Evolutionary conservation across 2,329 filamentous ascomycete genomes (phyloP).

Genomic region (Phaeosphaeria sp.): DNA sequence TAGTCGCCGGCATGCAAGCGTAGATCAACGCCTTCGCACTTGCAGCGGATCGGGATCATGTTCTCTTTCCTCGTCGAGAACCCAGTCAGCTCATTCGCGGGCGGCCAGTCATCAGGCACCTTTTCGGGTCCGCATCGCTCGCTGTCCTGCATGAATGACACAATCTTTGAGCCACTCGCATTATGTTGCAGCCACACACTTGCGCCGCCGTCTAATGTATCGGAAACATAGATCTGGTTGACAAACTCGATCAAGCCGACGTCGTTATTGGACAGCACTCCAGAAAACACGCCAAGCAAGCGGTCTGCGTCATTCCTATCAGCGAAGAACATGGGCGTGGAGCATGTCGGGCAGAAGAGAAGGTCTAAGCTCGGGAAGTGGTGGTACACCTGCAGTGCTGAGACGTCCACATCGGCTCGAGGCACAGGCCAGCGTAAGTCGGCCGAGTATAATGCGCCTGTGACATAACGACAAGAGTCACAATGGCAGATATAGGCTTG

Average conservation of each 20-base stretch:
- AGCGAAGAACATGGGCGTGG: slow-evolving; percentile 54
- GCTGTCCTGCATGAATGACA: slow-evolving; percentile 18
- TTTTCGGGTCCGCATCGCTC: slow-evolving; percentile 11
- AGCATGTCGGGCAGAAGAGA: slow-evolving; percentile 56
- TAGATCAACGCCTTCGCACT: slow-evolving; percentile 57
- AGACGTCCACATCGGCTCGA: slow-evolving; percentile 33
- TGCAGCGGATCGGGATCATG: slow-evolving; percentile 52
- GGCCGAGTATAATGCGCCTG: slow-evolving; percentile 52
- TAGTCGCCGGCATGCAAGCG: slow-evolving; percentile 47
- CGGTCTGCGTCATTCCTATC: slow-evolving; percentile 14
- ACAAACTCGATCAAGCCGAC: slow-evolving; percentile 36
- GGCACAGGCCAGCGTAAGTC: slow-evolving; percentile 49
- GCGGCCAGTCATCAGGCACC: slow-evolving; percentile 45
- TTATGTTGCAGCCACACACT: slow-evolving; percentile 55
- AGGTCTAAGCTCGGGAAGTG: slow-evolving; percentile 46
- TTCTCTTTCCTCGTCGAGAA: slow-evolving; percentile 22
- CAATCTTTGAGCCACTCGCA: slow-evolving; percentile 34
- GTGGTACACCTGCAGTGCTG: slow-evolving; percentile 46
- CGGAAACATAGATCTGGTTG: slow-evolving; percentile 56
- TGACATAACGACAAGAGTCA: slow-evolving; percentile 57
- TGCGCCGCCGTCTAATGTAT: slow-evolving; percentile 62
- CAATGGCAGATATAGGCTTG: slow-evolving; percentile 57
- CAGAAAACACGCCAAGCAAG: slow-evolving; percentile 48
- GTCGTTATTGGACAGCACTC: slow-evolving; percentile 44
- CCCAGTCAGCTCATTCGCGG: slow-evolving; percentile 5